Evolutionary conservation across 2,329 filamentous ascomycete species (phyloP), one percentile per base, ranked within the genome.

Genomic region (Aureobasidium subglaciale): DNA sequence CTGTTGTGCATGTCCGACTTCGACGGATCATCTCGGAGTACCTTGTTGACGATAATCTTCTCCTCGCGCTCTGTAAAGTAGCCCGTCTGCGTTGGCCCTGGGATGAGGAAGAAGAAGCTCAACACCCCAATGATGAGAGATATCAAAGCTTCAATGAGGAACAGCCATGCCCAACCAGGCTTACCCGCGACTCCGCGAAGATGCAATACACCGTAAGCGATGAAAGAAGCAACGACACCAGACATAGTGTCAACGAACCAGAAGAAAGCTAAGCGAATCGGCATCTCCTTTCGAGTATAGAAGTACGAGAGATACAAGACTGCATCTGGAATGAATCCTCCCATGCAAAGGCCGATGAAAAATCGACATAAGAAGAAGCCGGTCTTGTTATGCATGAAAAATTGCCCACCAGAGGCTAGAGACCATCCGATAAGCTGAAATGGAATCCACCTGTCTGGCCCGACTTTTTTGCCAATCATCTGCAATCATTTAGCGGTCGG

Each of bases 51-150:
- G 63, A 67, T 66, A 25, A 68, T 67, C 2, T 61, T 78, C 63
- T 88, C 85, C 64, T 88, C 82, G 2, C 75, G 75, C 63, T 86
- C 84, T 2, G 72, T 80, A 66, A 86, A 86, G 84, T 84, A 86
- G 2, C 83, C 83, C 6, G 86, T 89, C 48, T 83, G 77, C 0
- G 82, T 84, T 0, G 86, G 85, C 0, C 83, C 71, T 3, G 72
- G 67, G 0, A 73, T 71, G 42, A 75, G 63, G 22, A 73, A 70
- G 13, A 67, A 66, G 58, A 61, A 67, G 7, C 65, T 65, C 1
- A 62, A 52, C 20, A 69, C 56, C 0, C 65, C 66, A 20, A 69
- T 60, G 15, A 63, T 25, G 1, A 60, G 61, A 8, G 67, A 68
- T n/a, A 69, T 30, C 15, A 54, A 55, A 15, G 66, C 67, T 57